These are phyloP conservation scores for Pseudoperonospora humuli DNA, from an alignment of 352 stramenopile species.

Conservation along the genomic window DNA sequence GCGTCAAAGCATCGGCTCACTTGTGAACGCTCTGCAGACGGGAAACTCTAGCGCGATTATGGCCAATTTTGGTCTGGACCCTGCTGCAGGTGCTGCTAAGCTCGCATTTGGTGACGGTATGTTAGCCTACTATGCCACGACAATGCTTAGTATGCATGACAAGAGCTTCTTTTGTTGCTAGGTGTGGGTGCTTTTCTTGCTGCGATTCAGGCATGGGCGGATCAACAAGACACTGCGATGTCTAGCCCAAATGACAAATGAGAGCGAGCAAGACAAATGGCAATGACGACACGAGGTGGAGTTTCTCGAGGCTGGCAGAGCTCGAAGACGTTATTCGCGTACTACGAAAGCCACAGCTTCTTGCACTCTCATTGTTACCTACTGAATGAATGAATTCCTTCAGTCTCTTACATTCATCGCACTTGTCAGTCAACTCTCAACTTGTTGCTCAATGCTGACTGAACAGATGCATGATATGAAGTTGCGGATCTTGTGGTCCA, in stretches of 20 bases:
- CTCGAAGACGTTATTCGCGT: neutral
- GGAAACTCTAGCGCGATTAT: slow-evolving; percentile 88
- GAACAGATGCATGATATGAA: too few species aligned
- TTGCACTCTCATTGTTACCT: too few species aligned
- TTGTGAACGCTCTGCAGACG: slow-evolving; percentile 77
- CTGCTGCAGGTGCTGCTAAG: slow-evolving; percentile 63
- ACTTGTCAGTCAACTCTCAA: too few species aligned
- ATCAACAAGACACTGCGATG: slow-evolving; percentile 48
- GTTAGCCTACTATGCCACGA: slow-evolving; percentile 2
- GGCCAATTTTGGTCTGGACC: slow-evolving; percentile 85
- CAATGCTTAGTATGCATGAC: slow-evolving; percentile 1
- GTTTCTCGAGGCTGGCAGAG: neutral
- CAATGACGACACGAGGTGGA: neutral
- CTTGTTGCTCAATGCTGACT: too few species aligned
- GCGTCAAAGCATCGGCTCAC: slow-evolving; percentile 80
- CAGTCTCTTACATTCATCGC: too few species aligned
- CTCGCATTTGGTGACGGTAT: slow-evolving; percentile 78
- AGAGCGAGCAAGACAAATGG: slow-evolving; percentile 8
- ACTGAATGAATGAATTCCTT: too few species aligned
- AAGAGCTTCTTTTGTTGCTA: slow-evolving; percentile 10
- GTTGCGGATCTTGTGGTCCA: too few species aligned
- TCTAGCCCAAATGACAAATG: slow-evolving; percentile 7
- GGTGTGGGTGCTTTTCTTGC: slow-evolving; percentile 71
- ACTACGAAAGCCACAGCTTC: too few species aligned
- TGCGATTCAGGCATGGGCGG: slow-evolving; percentile 69